phyloP scores from a whole-genome alignment of 768 basidiomycete species.

The Trametes meyenii region DNA sequence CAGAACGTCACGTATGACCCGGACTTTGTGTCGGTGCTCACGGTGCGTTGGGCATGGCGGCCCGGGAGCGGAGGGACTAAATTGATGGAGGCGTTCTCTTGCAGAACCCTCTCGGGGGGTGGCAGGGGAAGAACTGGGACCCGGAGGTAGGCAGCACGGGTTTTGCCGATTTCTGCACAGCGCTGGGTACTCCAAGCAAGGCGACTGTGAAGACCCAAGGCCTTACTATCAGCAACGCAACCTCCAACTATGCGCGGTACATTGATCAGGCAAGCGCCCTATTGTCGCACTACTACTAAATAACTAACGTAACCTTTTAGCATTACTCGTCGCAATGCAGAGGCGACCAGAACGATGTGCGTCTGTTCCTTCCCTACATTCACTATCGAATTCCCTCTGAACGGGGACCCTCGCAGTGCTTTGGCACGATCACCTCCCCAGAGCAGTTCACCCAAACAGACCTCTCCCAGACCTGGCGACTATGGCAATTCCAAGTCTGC shows the following conservation, averaged over 20 bases:
- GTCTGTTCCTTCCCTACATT: constrained; percentile 12
- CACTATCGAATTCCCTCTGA: neutral
- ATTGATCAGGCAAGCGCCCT: constrained; percentile 60
- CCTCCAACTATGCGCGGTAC: constrained; percentile 76
- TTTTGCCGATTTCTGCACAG: constrained; percentile 70
- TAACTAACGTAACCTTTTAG: neutral
- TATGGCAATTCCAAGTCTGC: constrained; percentile 92
- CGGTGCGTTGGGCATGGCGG: constrained; percentile 41
- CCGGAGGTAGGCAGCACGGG: constrained; percentile 58
- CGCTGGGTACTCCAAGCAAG: constrained; percentile 41
- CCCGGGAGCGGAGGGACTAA: neutral
- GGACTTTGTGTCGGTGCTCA: constrained; percentile 76
- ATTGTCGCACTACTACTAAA: too few relatives aligned
- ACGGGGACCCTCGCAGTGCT: constrained; percentile 56
- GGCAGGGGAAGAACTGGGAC: constrained; percentile 92
- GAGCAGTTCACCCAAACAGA: constrained; percentile 58
- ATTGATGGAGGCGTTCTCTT: neutral
- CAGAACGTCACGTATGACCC: constrained; percentile 65
- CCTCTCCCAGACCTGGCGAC: constrained; percentile 77
- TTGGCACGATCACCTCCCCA: constrained; percentile 76
- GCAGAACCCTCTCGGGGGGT: constrained; percentile 64
- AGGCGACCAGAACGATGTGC: constrained; percentile 48
- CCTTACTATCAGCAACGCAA: constrained; percentile 52
- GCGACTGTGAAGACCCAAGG: constrained; percentile 34
- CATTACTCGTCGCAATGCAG: too few relatives aligned